A percentile compares a stretch with the other conserved stretches of the same genome.
Conservation (phyloP, 257 asterid species). For the Penstemon barbatus region DNA sequence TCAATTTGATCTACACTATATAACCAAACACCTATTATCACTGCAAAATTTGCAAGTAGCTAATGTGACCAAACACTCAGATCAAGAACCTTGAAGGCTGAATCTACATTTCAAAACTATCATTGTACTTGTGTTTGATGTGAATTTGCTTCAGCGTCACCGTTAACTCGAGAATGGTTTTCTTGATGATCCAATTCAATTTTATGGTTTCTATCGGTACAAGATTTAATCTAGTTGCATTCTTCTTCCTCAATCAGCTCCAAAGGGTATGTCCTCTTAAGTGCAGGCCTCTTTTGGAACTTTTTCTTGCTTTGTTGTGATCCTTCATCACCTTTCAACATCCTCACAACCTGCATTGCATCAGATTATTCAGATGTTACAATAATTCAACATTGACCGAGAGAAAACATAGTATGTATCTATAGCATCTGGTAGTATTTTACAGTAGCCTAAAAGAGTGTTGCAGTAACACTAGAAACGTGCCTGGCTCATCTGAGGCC, state of each 20-base stretch:
- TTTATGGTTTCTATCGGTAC: slow-evolving; percentile 31
- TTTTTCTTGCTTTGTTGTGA: slow-evolving; percentile 53
- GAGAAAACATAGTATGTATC: no score
- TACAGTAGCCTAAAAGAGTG: no score
- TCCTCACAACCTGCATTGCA: slow-evolving; percentile 58
- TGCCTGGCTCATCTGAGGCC: slow-evolving; percentile 94
- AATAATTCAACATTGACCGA: not conserved
- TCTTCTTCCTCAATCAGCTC: slow-evolving; percentile 45
- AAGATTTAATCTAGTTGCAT: slow-evolving; percentile 29
- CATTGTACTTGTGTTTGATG: not conserved
- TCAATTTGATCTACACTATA: slow-evolving; percentile 5
- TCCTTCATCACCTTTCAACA: slow-evolving; percentile 74
- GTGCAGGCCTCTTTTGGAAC: slow-evolving; percentile 74
- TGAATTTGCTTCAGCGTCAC: slow-evolving; percentile 15
- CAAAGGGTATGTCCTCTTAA: slow-evolving; percentile 52
- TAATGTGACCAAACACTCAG: no score
- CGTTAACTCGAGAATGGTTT: not conserved
- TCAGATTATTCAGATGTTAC: not conserved
- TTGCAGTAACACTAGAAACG: not conserved
- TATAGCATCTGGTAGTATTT: no score
- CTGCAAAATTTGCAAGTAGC: no score
- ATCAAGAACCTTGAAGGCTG: no score
- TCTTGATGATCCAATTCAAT: slow-evolving; percentile 25
- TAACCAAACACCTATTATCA: slow-evolving; percentile 12
- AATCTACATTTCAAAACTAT: not conserved